phyloP scores from a whole-genome alignment of 345 rosid species.

The Cardamine occulta region DNA sequence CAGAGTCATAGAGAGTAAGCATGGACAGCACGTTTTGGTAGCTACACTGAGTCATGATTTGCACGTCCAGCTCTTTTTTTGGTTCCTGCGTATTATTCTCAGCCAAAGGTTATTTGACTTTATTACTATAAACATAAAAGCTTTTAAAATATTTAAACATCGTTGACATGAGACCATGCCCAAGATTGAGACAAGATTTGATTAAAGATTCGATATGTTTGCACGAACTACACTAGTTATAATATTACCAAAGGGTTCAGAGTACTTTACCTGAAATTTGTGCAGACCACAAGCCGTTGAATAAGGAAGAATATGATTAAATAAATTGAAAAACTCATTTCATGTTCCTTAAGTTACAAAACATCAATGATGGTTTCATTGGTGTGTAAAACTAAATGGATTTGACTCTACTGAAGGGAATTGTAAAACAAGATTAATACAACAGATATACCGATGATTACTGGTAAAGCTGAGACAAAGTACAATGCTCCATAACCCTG shows the following conservation, averaged over 20 bases:
- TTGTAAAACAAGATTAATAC: constrained; percentile 86
- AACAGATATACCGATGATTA: constrained; percentile 86
- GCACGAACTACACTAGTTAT: constrained; percentile 35
- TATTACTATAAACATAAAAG: constrained; percentile 26
- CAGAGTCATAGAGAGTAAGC: constrained; percentile 30
- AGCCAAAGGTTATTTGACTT: constrained; percentile 43
- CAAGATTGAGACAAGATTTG: constrained; percentile 41
- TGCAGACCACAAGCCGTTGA: constrained; percentile 33
- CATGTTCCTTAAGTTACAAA: constrained; percentile 34
- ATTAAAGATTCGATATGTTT: constrained; percentile 19
- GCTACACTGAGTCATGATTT: constrained; percentile 39
- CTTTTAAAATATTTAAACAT: constrained; percentile 2
- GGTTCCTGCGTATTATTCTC: constrained; percentile 39
- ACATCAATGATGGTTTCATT: constrained; percentile 32
- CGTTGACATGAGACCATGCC: constrained; percentile 41
- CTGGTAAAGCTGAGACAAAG: constrained; percentile 86
- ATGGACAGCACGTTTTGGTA: constrained; percentile 41
- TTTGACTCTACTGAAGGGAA: constrained; percentile 72
- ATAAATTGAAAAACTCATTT: constrained; percentile 2
- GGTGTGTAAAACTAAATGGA: constrained; percentile 24
- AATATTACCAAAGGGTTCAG: constrained; percentile 27
- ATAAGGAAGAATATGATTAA: constrained; percentile 21
- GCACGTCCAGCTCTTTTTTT: constrained; percentile 41
- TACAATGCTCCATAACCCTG: constrained; percentile 98
- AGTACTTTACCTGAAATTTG: constrained; percentile 26